Conservation (phyloP, 371 early-diverging fungal genomes). For the Mucor indicus region DNA sequence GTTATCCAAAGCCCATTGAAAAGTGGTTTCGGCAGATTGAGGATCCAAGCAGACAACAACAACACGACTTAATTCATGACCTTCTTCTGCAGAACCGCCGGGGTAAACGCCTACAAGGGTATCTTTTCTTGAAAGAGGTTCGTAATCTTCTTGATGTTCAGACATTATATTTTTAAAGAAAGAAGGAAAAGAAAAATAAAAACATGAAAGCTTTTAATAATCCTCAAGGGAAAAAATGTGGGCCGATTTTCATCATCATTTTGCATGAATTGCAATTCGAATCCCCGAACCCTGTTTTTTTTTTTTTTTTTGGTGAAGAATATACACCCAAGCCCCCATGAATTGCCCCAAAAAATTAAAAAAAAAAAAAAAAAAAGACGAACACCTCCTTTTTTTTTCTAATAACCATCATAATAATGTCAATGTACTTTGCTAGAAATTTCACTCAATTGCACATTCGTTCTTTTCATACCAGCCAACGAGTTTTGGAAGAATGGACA, state of each 20-base stretch:
- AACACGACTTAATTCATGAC: conserved; percentile 24
- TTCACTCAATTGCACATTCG: background rate
- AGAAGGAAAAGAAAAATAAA: background rate
- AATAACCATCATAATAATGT: background rate
- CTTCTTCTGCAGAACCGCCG: conserved; percentile 4
- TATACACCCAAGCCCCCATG: conserved; percentile 1
- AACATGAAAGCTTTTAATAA: background rate
- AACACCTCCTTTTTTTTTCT: background rate
- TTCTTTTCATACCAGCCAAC: conserved; percentile 4
- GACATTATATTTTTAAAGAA: background rate
- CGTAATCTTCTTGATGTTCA: background rate
- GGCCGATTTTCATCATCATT: conserved; percentile 2
- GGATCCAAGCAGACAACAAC: conserved; percentile 36
- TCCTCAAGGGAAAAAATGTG: background rate
- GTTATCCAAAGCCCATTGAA: conserved; percentile 50
- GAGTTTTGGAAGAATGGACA: conserved; percentile 14
- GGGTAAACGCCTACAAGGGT: conserved; percentile 5
- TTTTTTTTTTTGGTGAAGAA: too few species aligned
- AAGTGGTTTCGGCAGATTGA: conserved; percentile 33
- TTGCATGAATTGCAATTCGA: conserved; percentile 1
- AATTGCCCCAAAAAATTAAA: too few species aligned
- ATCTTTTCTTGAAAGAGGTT: conserved; percentile 8
- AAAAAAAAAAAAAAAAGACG: background rate
- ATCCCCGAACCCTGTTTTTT: too few species aligned
- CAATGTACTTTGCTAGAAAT: background rate